These are phyloP conservation scores for Hemileia vastatrix DNA, from an alignment of 1,284 basidiomycete species.

Conservation along the genomic window DNA sequence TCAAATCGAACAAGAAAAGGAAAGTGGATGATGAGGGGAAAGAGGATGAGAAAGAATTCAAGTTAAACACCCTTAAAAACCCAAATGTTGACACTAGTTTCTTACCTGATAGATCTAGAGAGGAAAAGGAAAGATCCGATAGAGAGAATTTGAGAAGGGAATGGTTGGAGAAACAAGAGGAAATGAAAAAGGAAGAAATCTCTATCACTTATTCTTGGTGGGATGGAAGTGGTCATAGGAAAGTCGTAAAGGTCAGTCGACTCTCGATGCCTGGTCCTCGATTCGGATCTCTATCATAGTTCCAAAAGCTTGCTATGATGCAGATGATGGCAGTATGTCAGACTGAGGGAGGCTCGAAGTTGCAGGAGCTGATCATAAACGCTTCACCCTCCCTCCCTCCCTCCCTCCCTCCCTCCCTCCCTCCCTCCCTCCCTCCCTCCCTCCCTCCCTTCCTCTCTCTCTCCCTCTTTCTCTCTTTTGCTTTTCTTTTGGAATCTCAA, in stretches of 20 bases:
- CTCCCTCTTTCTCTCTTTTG: no score
- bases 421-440: no score
- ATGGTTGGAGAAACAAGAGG: not conserved
- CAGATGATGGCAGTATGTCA: no score
- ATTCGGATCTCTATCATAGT: no score
- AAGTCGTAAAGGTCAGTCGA: not conserved
- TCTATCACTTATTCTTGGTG: not conserved
- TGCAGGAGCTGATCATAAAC: no score
- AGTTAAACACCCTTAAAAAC: constrained; percentile 6
- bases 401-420: no score
- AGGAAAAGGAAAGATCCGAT: not conserved
- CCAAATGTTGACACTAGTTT: not conserved
- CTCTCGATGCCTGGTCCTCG: no score
- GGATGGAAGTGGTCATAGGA: not conserved
- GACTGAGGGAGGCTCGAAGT: no score
- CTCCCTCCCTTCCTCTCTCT: no score
- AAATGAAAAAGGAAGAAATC: not conserved
- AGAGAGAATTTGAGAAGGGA: not conserved
- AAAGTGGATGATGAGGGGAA: not conserved
- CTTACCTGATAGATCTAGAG: not conserved
- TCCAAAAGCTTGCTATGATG: no score
- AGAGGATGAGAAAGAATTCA: not conserved
- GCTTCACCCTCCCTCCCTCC: no score
- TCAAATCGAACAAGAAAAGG: not conserved
- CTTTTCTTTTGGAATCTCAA: not conserved